A percentile compares a stretch with the other conserved stretches of the same genome.
Evolutionary conservation across 371 early-diverging fungal genomes (phyloP).

Genomic region (Aphelidium insulamus): DNA sequence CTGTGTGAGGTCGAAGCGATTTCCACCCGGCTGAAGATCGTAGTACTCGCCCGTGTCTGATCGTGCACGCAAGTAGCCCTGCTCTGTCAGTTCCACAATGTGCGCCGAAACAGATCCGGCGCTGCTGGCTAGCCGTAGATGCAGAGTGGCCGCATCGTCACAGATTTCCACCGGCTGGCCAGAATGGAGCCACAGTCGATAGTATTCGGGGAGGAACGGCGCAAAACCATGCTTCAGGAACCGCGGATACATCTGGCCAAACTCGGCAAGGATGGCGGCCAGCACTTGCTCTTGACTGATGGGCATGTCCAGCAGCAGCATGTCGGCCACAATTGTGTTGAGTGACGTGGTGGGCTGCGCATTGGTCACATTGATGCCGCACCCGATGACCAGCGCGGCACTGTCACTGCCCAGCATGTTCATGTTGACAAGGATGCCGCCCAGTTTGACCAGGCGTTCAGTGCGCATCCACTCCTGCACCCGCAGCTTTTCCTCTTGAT

Average conservation of each 20-base stretch:
- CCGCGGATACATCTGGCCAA: constrained; percentile 40
- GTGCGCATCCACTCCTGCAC: constrained; percentile 1
- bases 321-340: constrained; percentile 28
- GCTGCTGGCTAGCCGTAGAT: no score
- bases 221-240: constrained; percentile 48
- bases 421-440: constrained; percentile 69
- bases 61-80: no score
- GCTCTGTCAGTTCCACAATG: no score
- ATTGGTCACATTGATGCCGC: constrained; percentile 68
- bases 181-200: constrained; percentile 70
- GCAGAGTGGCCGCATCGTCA: no score
- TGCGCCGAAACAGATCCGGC: no score
- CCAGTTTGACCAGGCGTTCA: constrained; percentile 37
- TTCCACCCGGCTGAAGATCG: no score
- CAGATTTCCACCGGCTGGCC: no score
- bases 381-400: constrained; percentile 58
- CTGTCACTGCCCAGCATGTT: no score
- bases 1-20: no score
- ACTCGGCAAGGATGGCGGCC: constrained; percentile 41
- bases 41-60: no score
- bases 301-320: no score
- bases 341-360: constrained; percentile 55
- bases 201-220: constrained; percentile 47
- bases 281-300: constrained; percentile 45
- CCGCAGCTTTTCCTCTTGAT: constrained; percentile 1